phyloP scores from a whole-genome alignment of 305 asterid species.

The Rubia occidens region DNA sequence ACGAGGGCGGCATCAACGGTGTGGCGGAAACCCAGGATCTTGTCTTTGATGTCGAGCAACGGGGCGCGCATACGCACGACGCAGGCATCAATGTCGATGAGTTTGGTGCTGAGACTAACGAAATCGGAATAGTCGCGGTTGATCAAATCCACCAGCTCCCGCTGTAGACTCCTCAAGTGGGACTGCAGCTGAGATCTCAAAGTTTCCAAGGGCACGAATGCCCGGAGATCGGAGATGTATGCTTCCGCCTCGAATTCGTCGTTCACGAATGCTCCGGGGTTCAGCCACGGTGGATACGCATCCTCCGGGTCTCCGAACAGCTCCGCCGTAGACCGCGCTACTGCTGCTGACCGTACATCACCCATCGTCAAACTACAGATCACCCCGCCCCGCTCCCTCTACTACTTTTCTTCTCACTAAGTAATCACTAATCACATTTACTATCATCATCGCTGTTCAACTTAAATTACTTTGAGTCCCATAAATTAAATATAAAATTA shows the following conservation, averaged over 20 bases:
- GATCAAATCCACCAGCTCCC: conserved; percentile 77
- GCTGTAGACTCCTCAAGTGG: conserved; percentile 55
- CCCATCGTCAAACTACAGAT: not conserved
- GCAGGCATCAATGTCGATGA: conserved; percentile 74
- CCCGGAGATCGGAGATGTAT: conserved; percentile 87
- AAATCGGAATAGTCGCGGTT: conserved; percentile 88
- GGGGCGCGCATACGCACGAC: conserved; percentile 97
- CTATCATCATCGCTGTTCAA: too few relatives aligned
- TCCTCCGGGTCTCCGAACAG: conserved; percentile 87
- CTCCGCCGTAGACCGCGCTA: conserved; percentile 69
- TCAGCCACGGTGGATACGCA: conserved; percentile 79
- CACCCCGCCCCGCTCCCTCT: too few relatives aligned
- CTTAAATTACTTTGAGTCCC: too few relatives aligned
- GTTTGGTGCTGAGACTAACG: conserved; percentile 88
- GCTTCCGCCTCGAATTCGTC: conserved; percentile 73
- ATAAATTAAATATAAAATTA: too few relatives aligned
- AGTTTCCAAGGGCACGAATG: conserved; percentile 90
- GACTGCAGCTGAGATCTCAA: conserved; percentile 78
- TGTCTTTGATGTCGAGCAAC: conserved; percentile 73
- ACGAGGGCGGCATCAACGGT: conserved; percentile 61
- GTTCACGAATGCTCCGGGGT: conserved; percentile 60
- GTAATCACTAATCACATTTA: too few relatives aligned
- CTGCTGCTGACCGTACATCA: conserved; percentile 11
- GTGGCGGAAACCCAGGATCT: conserved; percentile 57
- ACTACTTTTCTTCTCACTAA: too few relatives aligned